Evolutionary conservation across 2,329 filamentous ascomycete species (phyloP).

Genomic region (Fonsecaea pugnacius): DNA sequence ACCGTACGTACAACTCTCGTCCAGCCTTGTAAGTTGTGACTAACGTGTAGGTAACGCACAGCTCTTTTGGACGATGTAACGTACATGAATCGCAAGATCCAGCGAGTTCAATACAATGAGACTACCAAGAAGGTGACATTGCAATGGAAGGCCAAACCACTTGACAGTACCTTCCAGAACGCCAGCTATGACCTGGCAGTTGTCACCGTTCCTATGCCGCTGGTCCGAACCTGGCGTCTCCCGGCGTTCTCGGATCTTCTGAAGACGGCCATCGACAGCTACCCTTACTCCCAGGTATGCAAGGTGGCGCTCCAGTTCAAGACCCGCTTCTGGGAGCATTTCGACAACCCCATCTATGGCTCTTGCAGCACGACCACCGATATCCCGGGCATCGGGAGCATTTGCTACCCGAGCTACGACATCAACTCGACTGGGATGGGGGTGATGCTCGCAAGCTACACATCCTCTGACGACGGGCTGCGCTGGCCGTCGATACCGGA

Average conservation of each 20-base stretch:
- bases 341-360: conserved; percentile 63
- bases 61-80: conserved; percentile 62
- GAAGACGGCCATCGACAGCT: conserved; percentile 52
- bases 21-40: neutral
- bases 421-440: conserved; percentile 68
- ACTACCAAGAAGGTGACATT: conserved; percentile 60
- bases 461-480: conserved; percentile 45
- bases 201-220: conserved; percentile 67
- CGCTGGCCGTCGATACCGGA: conserved; percentile 58
- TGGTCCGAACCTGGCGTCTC: conserved; percentile 66
- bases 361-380: conserved; percentile 63
- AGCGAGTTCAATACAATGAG: conserved; percentile 60
- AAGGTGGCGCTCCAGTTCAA: conserved; percentile 70
- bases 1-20: conserved; percentile 41
- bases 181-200: conserved; percentile 68
- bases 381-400: conserved; percentile 63
- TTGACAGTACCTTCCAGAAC: conserved; percentile 50
- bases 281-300: conserved; percentile 58
- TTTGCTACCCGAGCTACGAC: conserved; percentile 71
- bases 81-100: conserved; percentile 61
- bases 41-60: neutral
- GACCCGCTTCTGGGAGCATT: conserved; percentile 65
- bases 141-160: conserved; percentile 54
- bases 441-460: conserved; percentile 65
- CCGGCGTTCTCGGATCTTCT: conserved; percentile 59